Evolutionary conservation across 2,329 filamentous ascomycete species (phyloP).

Genomic region (Stachybotrys elegans): DNA sequence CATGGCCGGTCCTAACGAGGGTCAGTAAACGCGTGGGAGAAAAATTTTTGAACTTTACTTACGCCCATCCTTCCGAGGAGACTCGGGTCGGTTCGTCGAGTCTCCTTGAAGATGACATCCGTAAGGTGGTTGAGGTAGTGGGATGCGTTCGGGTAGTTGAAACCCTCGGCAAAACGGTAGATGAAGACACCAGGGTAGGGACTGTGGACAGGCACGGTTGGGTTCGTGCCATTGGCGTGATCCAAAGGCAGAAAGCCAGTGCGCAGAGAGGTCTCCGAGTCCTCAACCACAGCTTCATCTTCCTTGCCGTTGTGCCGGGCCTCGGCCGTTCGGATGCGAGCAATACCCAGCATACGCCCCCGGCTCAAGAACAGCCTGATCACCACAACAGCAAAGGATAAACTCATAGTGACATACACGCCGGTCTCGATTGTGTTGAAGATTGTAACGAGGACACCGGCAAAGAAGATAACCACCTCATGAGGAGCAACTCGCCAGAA

Average conservation of each 20-base stretch:
- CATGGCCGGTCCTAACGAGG: conserved; percentile 44
- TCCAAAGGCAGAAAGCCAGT: conserved; percentile 43
- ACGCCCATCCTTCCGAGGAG: conserved; percentile 42
- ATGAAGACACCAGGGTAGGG: conserved; percentile 51
- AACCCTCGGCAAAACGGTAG: conserved; percentile 49
- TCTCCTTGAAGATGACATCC: conserved; percentile 38
- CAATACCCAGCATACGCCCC: conserved; percentile 73
- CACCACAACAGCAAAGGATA: conserved; percentile 66
- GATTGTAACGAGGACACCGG: conserved; percentile 76
- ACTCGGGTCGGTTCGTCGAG: conserved; percentile 37
- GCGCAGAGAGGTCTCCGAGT: conserved; percentile 37
- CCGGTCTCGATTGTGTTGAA: conserved; percentile 81
- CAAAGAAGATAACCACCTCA: conserved; percentile 80
- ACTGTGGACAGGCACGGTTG: conserved; percentile 35
- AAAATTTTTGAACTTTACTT: no score
- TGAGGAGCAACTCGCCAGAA: conserved; percentile 83
- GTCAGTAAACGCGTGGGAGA: conserved; percentile 7
- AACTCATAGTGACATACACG: conserved; percentile 73
- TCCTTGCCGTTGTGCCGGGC: conserved; percentile 55
- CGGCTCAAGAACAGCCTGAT: conserved; percentile 75
- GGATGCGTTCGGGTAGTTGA: conserved; percentile 52
- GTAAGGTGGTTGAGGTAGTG: conserved; percentile 46
- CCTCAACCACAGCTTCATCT: conserved; percentile 29
- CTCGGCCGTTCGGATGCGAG: conserved; percentile 80
- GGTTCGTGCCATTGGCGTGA: conserved; percentile 47